Evolutionary conservation across 1,139 yeast genomes (phyloP).

Genomic region (Zygotorulaspora mrakii): DNA sequence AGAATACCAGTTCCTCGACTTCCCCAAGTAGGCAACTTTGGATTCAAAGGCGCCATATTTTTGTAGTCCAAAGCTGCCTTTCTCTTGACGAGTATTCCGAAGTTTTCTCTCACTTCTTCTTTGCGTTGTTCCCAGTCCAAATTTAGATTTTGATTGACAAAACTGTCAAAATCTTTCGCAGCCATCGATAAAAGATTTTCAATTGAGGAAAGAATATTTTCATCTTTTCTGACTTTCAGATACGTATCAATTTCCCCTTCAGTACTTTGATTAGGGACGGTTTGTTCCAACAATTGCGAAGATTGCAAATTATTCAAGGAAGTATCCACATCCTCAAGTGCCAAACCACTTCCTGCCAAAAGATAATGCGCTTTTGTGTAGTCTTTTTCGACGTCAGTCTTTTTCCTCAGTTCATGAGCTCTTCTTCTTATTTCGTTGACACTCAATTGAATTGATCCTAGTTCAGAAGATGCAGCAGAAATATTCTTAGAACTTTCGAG

Average conservation of each 20-base stretch:
- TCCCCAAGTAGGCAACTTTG: constrained; percentile 37
- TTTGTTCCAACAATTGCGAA: constrained; percentile 22
- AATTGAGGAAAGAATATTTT: constrained; percentile 75
- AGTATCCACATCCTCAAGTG: constrained; percentile 79
- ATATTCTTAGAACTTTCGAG: constrained; percentile 33
- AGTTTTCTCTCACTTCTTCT: constrained; percentile 64
- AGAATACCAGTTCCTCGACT: constrained; percentile 31
- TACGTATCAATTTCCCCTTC: constrained; percentile 50
- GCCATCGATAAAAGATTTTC: constrained; percentile 75
- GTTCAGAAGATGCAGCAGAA: constrained; percentile 34
- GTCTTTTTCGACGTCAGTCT: constrained; percentile 42
- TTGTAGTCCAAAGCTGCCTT: constrained; percentile 15
- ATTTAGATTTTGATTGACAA: constrained; percentile 66
- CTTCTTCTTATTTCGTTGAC: constrained; percentile 72
- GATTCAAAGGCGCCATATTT: constrained; percentile 22
- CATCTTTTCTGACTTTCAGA: constrained; percentile 69
- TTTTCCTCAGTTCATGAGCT: constrained; percentile 55
- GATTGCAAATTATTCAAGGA: constrained; percentile 47
- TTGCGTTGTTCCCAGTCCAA: constrained; percentile 83
- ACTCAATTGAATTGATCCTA: constrained; percentile 43
- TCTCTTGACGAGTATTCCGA: constrained; percentile 46
- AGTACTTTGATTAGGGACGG: constrained; percentile 23
- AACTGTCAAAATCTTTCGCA: constrained; percentile 77
- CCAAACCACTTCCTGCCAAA: constrained; percentile 83
- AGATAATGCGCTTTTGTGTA: constrained; percentile 88